Conservation (phyloP, 2,329 filamentous ascomycete species). For the Botrytis fragariae region DNA sequence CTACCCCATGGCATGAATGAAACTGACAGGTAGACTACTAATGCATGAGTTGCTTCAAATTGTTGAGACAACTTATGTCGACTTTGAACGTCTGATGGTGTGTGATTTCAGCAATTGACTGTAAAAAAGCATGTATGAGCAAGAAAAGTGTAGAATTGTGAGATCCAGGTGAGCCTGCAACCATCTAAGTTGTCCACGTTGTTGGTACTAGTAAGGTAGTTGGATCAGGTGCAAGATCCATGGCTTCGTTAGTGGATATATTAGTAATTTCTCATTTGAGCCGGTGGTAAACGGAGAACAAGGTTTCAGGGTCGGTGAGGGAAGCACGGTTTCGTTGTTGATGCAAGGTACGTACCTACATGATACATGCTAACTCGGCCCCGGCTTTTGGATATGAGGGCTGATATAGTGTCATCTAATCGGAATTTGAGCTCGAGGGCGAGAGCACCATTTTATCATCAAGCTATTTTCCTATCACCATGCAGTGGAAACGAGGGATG, state of each 20-base stretch:
- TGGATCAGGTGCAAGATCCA: background rate
- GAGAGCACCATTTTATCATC: background rate
- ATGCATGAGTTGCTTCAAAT: too few species aligned
- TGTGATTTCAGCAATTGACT: background rate
- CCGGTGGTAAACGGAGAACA: background rate
- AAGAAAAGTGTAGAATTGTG: background rate
- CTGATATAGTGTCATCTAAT: background rate
- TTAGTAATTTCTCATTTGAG: background rate
- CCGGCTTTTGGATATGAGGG: background rate
- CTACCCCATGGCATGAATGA: too few species aligned
- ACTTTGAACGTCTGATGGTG: background rate
- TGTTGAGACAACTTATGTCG: background rate
- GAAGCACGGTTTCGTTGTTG: background rate
- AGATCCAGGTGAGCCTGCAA: background rate
- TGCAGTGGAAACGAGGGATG: background rate
- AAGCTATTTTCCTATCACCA: background rate
- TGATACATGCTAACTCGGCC: background rate
- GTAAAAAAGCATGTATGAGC: background rate
- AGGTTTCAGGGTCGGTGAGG: background rate
- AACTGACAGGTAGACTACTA: too few species aligned
- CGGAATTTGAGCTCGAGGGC: background rate
- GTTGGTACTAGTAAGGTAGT: background rate
- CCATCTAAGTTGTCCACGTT: background rate
- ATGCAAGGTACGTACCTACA: background rate
- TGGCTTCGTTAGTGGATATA: background rate